phyloP scores from a whole-genome alignment of 805 yeast genomes.

The Candida vaughaniae region DNA sequence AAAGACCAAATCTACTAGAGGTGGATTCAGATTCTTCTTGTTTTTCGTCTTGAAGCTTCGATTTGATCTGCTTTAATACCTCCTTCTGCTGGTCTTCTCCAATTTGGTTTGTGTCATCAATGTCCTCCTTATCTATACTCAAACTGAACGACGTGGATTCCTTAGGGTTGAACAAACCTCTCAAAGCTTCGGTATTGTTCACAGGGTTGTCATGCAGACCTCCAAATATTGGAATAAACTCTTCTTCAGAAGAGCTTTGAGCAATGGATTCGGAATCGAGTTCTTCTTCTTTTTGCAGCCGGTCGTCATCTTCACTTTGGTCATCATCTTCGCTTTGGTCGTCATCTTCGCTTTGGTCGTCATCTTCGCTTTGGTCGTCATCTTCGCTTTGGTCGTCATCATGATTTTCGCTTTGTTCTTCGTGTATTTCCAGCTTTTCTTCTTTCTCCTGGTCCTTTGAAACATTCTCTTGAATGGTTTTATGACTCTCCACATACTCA shows the following conservation, averaged over 20 bases:
- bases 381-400: slow-evolving; percentile 5
- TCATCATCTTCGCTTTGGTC: slow-evolving; percentile 13
- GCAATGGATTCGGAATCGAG: background rate
- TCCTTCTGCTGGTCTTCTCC: slow-evolving; percentile 19
- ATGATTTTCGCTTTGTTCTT: slow-evolving; percentile 2
- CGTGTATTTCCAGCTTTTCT: slow-evolving; percentile 13
- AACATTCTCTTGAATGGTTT: background rate
- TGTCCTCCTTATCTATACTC: slow-evolving; percentile 40
- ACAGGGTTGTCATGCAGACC: slow-evolving; percentile 1
- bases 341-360: slow-evolving; percentile 5
- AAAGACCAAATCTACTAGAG: slow-evolving; percentile 46
- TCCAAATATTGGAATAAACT: slow-evolving; percentile 58
- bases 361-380: slow-evolving; percentile 1
- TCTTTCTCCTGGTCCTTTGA: slow-evolving; percentile 1
- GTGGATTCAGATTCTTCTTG: slow-evolving; percentile 15
- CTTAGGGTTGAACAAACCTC: slow-evolving; percentile 54
- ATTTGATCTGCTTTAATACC: slow-evolving; percentile 30
- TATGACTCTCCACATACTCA: slow-evolving; percentile 18
- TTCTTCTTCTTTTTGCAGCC: slow-evolving; percentile 12
- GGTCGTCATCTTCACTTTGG: slow-evolving; percentile 5
- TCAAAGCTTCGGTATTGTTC: slow-evolving; percentile 55
- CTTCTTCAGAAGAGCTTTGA: slow-evolving; percentile 27
- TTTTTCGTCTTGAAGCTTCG: slow-evolving; percentile 29
- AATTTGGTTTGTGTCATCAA: slow-evolving; percentile 31
- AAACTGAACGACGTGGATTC: slow-evolving; percentile 35